Evolutionary conservation across 2,329 filamentous ascomycete species (phyloP), one percentile per base, ranked within the genome.

Genomic region (Fusarium verticillioides): DNA sequence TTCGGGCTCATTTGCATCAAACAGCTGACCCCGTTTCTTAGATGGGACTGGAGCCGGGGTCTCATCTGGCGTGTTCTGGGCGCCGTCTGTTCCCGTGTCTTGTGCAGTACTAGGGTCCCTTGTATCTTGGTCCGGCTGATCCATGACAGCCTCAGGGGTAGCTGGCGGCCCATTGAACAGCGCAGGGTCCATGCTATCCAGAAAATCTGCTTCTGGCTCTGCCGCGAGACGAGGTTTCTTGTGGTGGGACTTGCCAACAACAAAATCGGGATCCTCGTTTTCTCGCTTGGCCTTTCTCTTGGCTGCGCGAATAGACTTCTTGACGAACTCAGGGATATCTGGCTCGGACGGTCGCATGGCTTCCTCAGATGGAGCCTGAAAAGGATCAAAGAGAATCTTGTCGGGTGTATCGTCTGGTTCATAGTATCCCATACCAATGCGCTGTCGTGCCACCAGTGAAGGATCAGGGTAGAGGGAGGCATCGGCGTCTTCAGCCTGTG

Each of bases 381-480:
- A 90, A 13, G 86, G 86, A 70, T 91, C 87, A 65, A 90, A 91
- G 7, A 90, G 78, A 77, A 90, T 90, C 75, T 83, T 88, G 77
- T 90, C 87, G 4, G 86, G 84, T 28, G 84, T 85, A 72, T 89
- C 87, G 66, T 89, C 87, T 73, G 89, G 88, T 63, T 90, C 85
- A 76, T 90, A 91, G 78, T 90, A 90, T 15, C 88, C 88, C 83
- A 89, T 87, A 21, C 89, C 89, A 70, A 90, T 87, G 37, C 87
- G 83, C 57, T 87, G 85, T n/a, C 82, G 82, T 44, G 80, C 82
- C 42, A 85, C 78, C 40, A 83, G 75, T n/a, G 85, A 82, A 11
- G 86, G 86, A 64, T 89, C 87, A 1, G 87, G 87, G 70, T 88
- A 88, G 5, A 81, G 74, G 4, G 83, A 81, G 13, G 75, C 72